Conservation (phyloP, 75 land plant species). For the Sequoia sempervirens region DNA sequence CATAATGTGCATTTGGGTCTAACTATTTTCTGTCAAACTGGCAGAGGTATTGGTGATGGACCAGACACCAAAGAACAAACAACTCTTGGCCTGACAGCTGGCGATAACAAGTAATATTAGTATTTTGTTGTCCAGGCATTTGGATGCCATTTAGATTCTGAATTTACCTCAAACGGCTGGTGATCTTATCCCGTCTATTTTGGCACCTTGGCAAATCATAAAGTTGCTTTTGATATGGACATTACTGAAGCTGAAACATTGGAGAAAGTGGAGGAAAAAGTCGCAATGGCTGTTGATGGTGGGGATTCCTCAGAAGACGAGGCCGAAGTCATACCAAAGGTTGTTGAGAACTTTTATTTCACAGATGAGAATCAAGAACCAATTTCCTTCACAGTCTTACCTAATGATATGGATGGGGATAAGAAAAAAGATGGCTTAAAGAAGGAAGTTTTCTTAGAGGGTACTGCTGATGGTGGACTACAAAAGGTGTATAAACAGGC, state of each 20-base stretch:
- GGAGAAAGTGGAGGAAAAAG: neutral
- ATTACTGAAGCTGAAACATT: neutral
- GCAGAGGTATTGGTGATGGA: neutral
- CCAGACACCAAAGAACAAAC: neutral
- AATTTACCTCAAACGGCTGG: neutral
- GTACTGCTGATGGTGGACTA: slow-evolving; percentile 37
- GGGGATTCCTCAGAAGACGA: slow-evolving; percentile 42
- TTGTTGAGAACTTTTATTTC: slow-evolving; percentile 39
- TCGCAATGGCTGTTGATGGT: neutral
- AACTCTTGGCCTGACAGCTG: neutral
- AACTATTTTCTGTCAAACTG: neutral
- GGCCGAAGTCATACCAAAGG: slow-evolving; percentile 6
- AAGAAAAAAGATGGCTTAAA: slow-evolving; percentile 6
- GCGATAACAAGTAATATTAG: neutral
- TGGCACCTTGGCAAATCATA: neutral
- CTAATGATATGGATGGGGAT: slow-evolving; percentile 21
- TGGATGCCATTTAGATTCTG: neutral
- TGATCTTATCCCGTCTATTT: neutral
- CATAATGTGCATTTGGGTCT: neutral
- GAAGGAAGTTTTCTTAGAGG: slow-evolving; percentile 27
- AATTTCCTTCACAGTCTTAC: slow-evolving; percentile 41
- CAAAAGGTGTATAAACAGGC: slow-evolving; percentile 36
- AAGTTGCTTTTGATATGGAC: neutral
- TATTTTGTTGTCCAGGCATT: neutral
- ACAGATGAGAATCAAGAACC: slow-evolving; percentile 25